These are phyloP conservation scores for Corchorus capsularis DNA, from an alignment of 345 rosid species.

Conservation along the genomic window DNA sequence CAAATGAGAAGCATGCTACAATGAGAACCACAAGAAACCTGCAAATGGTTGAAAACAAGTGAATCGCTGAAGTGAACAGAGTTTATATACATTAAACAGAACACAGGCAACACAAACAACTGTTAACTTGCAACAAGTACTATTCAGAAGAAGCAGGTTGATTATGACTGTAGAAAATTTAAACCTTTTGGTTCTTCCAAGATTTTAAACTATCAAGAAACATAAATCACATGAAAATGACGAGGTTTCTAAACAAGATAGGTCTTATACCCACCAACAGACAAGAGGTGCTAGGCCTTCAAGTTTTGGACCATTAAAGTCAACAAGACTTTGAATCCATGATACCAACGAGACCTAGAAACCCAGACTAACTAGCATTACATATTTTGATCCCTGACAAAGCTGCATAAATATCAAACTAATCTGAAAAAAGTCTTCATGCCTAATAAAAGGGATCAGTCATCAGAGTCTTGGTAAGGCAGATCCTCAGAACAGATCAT, in stretches of 20 bases:
- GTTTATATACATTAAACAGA: background rate
- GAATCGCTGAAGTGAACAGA: conserved; percentile 17
- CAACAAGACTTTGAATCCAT: background rate
- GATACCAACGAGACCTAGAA: background rate
- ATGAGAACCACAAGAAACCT: conserved; percentile 88
- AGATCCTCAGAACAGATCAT: background rate
- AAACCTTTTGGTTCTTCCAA: background rate
- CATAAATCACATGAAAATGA: background rate
- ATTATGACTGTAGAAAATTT: background rate
- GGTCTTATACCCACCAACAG: background rate
- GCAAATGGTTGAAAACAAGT: conserved; percentile 25
- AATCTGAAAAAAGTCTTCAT: background rate
- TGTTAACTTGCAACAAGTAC: background rate
- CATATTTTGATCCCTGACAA: background rate
- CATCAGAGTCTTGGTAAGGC: background rate
- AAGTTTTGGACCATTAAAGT: background rate
- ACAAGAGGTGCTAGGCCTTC: background rate
- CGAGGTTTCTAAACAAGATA: background rate
- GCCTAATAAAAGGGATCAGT: conserved; percentile 1
- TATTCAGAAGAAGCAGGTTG: background rate
- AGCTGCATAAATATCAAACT: background rate
- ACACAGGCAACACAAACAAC: background rate
- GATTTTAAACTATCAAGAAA: background rate
- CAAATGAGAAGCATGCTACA: conserved; percentile 79
- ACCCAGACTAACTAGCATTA: conserved; percentile 2